A percentile compares a stretch with the other conserved stretches of the same genome.
Evolutionary conservation across 2,329 filamentous ascomycete species (phyloP).

Genomic region (Didymosphaeria variabile): DNA sequence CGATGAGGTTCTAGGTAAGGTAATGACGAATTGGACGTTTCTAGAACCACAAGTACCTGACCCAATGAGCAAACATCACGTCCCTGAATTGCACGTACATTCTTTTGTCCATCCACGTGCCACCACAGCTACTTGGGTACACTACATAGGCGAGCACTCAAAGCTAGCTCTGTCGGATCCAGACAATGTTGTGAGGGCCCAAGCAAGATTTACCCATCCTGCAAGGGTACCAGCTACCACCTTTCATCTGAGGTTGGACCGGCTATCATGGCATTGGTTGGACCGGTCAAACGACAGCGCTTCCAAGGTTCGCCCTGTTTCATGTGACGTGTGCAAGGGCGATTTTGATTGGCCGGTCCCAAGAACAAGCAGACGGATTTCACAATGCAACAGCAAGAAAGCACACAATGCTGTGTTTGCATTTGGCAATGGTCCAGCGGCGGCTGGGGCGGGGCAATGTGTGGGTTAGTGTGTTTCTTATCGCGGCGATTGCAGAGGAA

Average conservation of each 20-base stretch:
- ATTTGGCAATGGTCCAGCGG: background rate
- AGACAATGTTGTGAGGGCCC: too few relatives aligned
- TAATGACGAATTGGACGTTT: background rate
- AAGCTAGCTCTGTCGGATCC: too few relatives aligned
- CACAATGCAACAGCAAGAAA: background rate
- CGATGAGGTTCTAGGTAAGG: slow-evolving; percentile 30
- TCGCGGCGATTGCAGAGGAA: slow-evolving; percentile 22
- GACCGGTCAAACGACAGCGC: background rate
- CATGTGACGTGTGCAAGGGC: slow-evolving; percentile 11
- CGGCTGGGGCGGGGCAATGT: slow-evolving; percentile 10
- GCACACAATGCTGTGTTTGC: background rate
- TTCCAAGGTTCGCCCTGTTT: background rate
- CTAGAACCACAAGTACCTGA: too few relatives aligned
- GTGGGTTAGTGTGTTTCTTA: slow-evolving; percentile 28
- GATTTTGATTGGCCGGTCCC: background rate
- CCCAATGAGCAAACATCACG: background rate
- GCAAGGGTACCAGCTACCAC: background rate
- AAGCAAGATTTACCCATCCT: too few relatives aligned
- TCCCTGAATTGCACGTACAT: background rate
- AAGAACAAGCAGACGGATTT: background rate
- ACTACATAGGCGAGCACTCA: too few relatives aligned
- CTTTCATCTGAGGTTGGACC: background rate
- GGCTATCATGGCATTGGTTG: background rate
- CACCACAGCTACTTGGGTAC: too few relatives aligned
- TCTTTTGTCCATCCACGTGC: too few relatives aligned